Evolutionary conservation across 2,329 filamentous ascomycete genomes (phyloP).

Genomic region (Aureobasidium pullulans): DNA sequence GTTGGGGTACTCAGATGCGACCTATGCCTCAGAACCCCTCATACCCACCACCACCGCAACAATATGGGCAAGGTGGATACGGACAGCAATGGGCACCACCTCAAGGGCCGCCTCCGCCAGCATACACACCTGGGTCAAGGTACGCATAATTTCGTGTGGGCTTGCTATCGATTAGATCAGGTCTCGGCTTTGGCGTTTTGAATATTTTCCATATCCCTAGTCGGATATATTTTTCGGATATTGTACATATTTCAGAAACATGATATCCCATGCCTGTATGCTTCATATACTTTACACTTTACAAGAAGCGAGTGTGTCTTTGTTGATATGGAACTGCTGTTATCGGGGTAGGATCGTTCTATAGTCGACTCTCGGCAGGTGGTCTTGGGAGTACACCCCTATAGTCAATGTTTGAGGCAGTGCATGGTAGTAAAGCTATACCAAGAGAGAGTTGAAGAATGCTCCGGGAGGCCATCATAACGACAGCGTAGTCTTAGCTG

Average conservation of each 20-base stretch:
- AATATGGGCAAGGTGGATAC: neutral
- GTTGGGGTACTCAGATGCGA: slow-evolving; percentile 13
- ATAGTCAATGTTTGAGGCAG: no score
- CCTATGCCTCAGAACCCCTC: neutral
- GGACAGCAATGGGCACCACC: neutral
- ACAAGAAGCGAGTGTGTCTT: no score
- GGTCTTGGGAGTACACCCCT: no score
- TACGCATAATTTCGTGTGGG: neutral
- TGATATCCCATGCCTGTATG: neutral
- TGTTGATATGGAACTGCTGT: no score
- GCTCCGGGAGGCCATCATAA: no score
- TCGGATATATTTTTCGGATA: neutral
- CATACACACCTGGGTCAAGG: neutral
- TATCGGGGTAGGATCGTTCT: no score
- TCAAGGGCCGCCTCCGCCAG: slow-evolving; percentile 1
- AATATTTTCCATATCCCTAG: neutral
- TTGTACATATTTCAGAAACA: neutral
- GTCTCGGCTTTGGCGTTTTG: neutral
- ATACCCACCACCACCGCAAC: slow-evolving; percentile 1
- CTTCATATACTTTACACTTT: neutral
- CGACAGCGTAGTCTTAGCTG: no score
- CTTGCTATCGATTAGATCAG: neutral
- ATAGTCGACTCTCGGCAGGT: no score
- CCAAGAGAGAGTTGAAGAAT: no score
- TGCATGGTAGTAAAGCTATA: no score